Conservation (phyloP, 23 red algal genomes). For the Chondrus crispus region DNA sequence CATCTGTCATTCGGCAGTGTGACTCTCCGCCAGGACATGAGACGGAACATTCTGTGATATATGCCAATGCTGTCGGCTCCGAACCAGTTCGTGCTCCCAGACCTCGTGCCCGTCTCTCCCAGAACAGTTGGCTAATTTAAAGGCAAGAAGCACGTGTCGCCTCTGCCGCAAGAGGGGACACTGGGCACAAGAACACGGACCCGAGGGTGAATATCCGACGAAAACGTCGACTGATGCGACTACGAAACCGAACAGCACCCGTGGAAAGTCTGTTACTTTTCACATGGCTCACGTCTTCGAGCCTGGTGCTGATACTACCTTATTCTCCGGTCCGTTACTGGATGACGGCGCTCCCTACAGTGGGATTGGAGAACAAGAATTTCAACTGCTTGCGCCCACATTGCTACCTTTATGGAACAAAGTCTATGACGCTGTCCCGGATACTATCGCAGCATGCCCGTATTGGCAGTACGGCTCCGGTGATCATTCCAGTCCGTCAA, state of each 20-base stretch:
- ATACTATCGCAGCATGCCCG: neutral
- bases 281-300: neutral
- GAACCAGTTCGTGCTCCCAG: neutral
- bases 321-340: neutral
- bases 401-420: neutral
- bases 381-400: neutral
- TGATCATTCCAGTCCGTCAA: neutral
- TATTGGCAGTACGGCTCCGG: slow-evolving; percentile 7
- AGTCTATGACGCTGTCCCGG: neutral
- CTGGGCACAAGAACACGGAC: neutral
- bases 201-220: neutral
- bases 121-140: neutral
- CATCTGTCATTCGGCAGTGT: slow-evolving; percentile 8
- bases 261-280: neutral
- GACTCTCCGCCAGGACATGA: neutral
- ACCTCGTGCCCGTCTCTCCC: neutral
- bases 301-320: no score
- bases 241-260: neutral
- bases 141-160: neutral
- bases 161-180: neutral
- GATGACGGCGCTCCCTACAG: neutral
- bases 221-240: neutral
- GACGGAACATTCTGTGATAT: neutral
- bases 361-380: neutral
- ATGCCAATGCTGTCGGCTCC: neutral